Evolutionary conservation across 805 yeast genomes (phyloP), one percentile per base, ranked within the genome.

Genomic region (Starmerella etchellsii): DNA sequence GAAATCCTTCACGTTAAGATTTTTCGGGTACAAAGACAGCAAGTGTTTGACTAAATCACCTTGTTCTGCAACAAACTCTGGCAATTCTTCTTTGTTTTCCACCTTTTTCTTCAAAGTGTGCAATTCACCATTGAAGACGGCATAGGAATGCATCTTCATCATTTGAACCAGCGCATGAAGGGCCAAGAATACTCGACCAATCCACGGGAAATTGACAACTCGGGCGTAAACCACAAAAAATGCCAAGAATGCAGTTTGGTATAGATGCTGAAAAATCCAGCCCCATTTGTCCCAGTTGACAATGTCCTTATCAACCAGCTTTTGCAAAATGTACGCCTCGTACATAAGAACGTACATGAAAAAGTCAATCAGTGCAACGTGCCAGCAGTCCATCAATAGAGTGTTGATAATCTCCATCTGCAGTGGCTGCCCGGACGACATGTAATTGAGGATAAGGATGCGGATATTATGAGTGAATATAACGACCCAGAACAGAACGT

Each of bases 141-240:
- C 83, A 57, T 78, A 91, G 2, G 97, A 85, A 59, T 91, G 97
- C 75, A 80, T 79, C 58, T 91, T 91, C 99, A 91, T 91, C 51
- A 93, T 57, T 49, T 85, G 65, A 2, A 91, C 97, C 36, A 84
- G 65, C 10, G 85, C 74, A 57, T 91, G 98, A 38, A 91, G 64
- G 44, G 83, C 71, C 47, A 91, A 62, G 54, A 83, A 91, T 32
- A 87, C 87, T 54, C 77, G 76, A 2, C 84, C 94, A 37, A 87
- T 81, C 98, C 98, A 91, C 11, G 93, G 84, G 53, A 71, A 81
- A 31, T 68, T 63, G 56, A 64, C 59, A 36, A 56, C 56, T 33
- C 77, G 73, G 3, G 91, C 74, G 53, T 74, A 66, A 48, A 65
- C 60, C 32, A 77, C 55, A 64, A 74, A 81, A 41, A 70, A 68